Evolutionary conservation across 2,329 filamentous ascomycete genomes (phyloP).

Genomic region (Venturia nashicola): DNA sequence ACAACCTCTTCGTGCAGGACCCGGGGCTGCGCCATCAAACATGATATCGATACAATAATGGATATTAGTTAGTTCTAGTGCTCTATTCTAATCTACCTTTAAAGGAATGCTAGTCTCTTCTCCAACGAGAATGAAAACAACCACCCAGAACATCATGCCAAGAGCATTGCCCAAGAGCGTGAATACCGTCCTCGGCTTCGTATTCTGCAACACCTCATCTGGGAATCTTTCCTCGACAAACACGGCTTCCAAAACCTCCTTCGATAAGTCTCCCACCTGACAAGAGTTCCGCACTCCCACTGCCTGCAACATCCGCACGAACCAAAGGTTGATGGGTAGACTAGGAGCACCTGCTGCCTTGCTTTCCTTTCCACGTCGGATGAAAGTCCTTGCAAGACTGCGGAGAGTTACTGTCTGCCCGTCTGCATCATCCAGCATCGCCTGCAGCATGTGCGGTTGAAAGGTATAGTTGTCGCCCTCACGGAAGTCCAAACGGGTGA

Average conservation of each 20-base stretch:
- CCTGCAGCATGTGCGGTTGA: slow-evolving; percentile 15
- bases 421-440: slow-evolving; percentile 14
- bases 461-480: slow-evolving; percentile 18
- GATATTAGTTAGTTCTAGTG: too few species aligned
- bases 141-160: neutral
- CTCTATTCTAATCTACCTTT: too few species aligned
- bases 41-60: too few species aligned
- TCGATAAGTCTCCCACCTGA: slow-evolving; percentile 15
- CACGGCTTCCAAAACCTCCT: slow-evolving; percentile 15
- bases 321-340: slow-evolving; percentile 17
- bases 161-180: slow-evolving; percentile 14
- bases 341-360: slow-evolving; percentile 12
- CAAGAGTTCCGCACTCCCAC: slow-evolving; percentile 17
- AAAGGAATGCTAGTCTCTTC: too few species aligned
- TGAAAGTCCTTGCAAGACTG: slow-evolving; percentile 9
- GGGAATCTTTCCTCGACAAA: slow-evolving; percentile 22
- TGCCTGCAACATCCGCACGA: slow-evolving; percentile 19
- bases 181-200: slow-evolving; percentile 14
- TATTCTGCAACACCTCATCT: slow-evolving; percentile 19
- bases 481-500: slow-evolving; percentile 16
- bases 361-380: slow-evolving; percentile 10
- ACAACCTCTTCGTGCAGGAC: too few species aligned
- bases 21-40: too few species aligned
- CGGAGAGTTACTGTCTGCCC: slow-evolving; percentile 13
- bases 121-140: neutral